phyloP scores from a whole-genome alignment of 768 basidiomycete species.

The Hysterangium stoloniferum region DNA sequence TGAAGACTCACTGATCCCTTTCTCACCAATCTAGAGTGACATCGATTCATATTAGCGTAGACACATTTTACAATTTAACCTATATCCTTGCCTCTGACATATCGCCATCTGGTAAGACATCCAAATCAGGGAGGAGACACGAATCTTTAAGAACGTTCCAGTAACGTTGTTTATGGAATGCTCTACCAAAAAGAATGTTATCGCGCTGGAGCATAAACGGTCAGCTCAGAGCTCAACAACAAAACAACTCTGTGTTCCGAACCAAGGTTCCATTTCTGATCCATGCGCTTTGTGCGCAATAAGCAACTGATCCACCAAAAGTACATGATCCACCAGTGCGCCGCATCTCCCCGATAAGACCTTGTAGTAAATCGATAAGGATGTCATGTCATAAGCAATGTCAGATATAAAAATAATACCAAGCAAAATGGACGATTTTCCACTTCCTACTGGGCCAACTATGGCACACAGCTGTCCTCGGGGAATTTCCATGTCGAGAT shows the following conservation, averaged over 20 bases:
- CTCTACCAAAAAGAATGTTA: conserved; percentile 60
- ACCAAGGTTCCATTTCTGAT: conserved; percentile 64
- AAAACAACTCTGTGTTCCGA: conserved; percentile 14
- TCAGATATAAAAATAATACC: background rate
- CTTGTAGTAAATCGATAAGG: conserved; percentile 45
- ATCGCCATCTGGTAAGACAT: conserved; percentile 62
- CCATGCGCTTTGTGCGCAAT: conserved; percentile 71
- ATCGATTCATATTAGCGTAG: background rate
- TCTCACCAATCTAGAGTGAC: conserved; percentile 52
- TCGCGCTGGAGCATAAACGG: conserved; percentile 36
- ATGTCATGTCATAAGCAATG: conserved; percentile 19
- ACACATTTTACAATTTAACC: background rate
- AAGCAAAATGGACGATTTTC: conserved; percentile 36
- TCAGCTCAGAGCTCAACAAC: background rate
- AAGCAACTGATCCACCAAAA: conserved; percentile 59
- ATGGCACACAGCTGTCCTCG: conserved; percentile 55
- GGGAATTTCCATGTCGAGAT: conserved; percentile 45
- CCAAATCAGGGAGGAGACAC: conserved; percentile 54
- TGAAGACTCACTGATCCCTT: conserved; percentile 39
- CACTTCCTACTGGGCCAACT: conserved; percentile 63
- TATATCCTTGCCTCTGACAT: conserved; percentile 50
- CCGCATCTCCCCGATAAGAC: conserved; percentile 67
- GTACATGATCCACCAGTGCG: conserved; percentile 40
- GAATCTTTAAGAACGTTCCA: conserved; percentile 55
- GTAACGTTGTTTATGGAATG: conserved; percentile 56